These are phyloP conservation scores for Staphylotrichum tortipilum DNA, from an alignment of 495 filamentous ascomycete species.

Conservation along the genomic window DNA sequence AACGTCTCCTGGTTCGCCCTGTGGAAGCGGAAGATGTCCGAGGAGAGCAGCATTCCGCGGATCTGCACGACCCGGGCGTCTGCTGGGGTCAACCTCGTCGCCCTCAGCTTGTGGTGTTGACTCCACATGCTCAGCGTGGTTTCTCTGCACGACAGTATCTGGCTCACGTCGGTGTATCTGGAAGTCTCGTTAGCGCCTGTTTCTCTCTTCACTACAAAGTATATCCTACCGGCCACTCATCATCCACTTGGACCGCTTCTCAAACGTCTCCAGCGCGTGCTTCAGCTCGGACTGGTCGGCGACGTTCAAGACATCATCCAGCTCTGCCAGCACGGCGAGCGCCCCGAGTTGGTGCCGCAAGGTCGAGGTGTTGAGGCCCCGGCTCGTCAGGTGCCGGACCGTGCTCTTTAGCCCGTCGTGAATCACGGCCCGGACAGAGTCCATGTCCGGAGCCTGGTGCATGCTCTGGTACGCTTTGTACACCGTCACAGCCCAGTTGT, in stretches of 20 bases:
- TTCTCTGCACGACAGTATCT: conserved; percentile 73
- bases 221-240: conserved; percentile 58
- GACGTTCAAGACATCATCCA: conserved; percentile 64
- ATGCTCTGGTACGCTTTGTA: conserved; percentile 76
- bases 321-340: conserved; percentile 70
- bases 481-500: conserved; percentile 55
- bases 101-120: conserved; percentile 53
- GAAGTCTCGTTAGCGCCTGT: conserved; percentile 13
- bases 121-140: conserved; percentile 75
- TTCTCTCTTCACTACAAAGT: not conserved
- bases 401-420: conserved; percentile 56
- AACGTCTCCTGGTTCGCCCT: conserved; percentile 77
- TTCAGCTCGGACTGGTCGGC: conserved; percentile 51
- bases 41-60: conserved; percentile 60
- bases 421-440: conserved; percentile 43
- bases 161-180: conserved; percentile 73
- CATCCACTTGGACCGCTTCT: conserved; percentile 65
- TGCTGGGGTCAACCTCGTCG: conserved; percentile 46
- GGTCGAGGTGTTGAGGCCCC: conserved; percentile 48
- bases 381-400: conserved; percentile 48
- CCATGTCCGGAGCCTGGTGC: conserved; percentile 53
- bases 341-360: conserved; percentile 59
- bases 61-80: conserved; percentile 67
- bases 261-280: conserved; percentile 52
- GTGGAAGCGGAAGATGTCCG: conserved; percentile 66